Evolutionary conservation across 2,329 filamentous ascomycete genomes (phyloP), one percentile per base, ranked within the genome.

Genomic region (Scedosporium aurantiacum): DNA sequence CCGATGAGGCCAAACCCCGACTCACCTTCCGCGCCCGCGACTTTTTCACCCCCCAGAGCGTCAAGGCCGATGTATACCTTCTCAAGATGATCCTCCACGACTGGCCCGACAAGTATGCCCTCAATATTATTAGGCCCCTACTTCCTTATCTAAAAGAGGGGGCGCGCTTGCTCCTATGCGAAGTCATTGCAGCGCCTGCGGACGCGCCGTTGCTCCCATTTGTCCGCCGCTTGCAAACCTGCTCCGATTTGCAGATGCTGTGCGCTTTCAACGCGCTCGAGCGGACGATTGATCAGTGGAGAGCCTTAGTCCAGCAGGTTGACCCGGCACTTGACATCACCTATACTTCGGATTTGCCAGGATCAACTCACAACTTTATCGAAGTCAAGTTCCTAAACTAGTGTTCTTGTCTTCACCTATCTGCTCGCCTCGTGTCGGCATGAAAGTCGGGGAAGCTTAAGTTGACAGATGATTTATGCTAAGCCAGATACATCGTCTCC

Each of bases 21-120:
- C 69, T 77, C 12, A 66, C 64, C 5, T 76, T 76, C 64, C 63
- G 69, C 41, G 67, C 68, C 10, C 74, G 76, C 64, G 69, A 73
- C 65, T 73, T 77, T 64, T 75, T 76, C 68, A 62, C 69, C 47
- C 72, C 72, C 1, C 75, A 77, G 64, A 65, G 70, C 1, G 67
- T 72, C 4, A 62, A 69, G 18, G 80, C 76, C 8, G 78, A 80
- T 61, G 70, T 81, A 57, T 83, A 80, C 70, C 71, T 83, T 61
- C 68, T 84, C 64, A 80, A 81, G 66, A 70, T 77, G 63, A 80
- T 83, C 61, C 71, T 84, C 16, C 81, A 84, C 67, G 80, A 83
- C 70, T 82, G 79, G 79, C 74, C 79, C 0, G 79, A 82, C 60
- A 69, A 71, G 25, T 72, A 78, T 57, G 70, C 70, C 4, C 62